A percentile compares a stretch with the other conserved stretches of the same genome.
Conservation (phyloP, 1,139 yeast genomes). For the Scheffersomyces quercinus region DNA sequence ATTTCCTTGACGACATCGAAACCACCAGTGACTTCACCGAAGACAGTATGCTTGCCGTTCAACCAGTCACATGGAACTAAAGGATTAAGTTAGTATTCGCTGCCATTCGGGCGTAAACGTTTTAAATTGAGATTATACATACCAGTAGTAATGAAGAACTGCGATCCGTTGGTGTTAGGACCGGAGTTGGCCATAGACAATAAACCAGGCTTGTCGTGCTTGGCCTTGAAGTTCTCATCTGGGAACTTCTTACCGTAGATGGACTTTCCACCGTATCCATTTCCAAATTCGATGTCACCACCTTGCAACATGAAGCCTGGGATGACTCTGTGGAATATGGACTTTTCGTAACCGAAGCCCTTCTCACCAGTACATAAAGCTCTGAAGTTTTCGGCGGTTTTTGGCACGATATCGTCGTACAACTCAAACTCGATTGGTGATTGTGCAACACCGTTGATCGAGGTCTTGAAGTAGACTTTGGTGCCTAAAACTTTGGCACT, state of each 20-base stretch:
- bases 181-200: conserved; percentile 48
- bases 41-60: conserved; percentile 44
- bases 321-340: conserved; percentile 52
- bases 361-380: conserved; percentile 96
- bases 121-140: too few species aligned
- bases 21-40: conserved; percentile 45
- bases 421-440: conserved; percentile 44
- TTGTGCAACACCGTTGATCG: conserved; percentile 35
- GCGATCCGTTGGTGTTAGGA: conserved; percentile 45
- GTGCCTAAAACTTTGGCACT: conserved; percentile 32
- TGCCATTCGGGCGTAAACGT: too few species aligned
- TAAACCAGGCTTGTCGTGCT: conserved; percentile 38
- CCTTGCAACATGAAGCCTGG: conserved; percentile 48
- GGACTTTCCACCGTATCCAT: conserved; percentile 43
- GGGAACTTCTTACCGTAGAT: conserved; percentile 39
- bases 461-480: conserved; percentile 37
- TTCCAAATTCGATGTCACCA: conserved; percentile 43
- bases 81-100: too few species aligned
- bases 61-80: conserved; percentile 41
- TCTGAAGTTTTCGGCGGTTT: conserved; percentile 97
- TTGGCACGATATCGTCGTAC: conserved; percentile 93
- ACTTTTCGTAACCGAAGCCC: conserved; percentile 90
- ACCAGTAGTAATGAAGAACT: conserved; percentile 43
- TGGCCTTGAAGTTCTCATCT: conserved; percentile 39
- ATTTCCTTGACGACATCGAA: conserved; percentile 39